A percentile compares a stretch with the other conserved stretches of the same genome.
Evolutionary conservation across 805 yeast species (phyloP).

Genomic region (Lipomyces orientalis): DNA sequence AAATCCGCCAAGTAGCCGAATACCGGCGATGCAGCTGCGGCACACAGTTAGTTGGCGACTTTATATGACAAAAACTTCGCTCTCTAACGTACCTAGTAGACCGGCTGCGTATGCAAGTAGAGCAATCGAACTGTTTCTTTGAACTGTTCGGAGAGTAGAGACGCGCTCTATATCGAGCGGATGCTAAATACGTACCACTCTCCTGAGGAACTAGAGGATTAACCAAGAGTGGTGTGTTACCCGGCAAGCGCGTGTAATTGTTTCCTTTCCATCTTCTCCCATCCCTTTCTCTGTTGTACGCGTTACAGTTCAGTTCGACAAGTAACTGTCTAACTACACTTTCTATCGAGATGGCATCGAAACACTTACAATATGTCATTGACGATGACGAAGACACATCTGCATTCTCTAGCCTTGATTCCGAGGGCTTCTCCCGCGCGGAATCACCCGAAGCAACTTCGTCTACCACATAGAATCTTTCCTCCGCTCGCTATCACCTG

Average conservation of each 20-base stretch:
- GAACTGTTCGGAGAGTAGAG: conserved; percentile 30
- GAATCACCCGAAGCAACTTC: conserved; percentile 2
- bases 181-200: conserved; percentile 11
- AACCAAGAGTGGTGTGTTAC: too few relatives aligned
- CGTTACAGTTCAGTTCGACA: not conserved
- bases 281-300: not conserved
- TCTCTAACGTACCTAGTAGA: conserved; percentile 37
- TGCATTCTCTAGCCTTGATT: not conserved
- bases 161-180: not conserved
- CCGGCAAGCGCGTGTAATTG: not conserved
- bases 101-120: conserved; percentile 46
- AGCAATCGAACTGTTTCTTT: conserved; percentile 41
- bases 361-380: not conserved
- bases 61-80: too few relatives aligned
- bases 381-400: not conserved
- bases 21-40: conserved; percentile 38
- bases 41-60: not conserved
- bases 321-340: not conserved
- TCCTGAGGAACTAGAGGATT: conserved; percentile 40
- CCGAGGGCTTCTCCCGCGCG: not conserved
- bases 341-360: not conserved
- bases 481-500: conserved; percentile 7
- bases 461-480: not conserved
- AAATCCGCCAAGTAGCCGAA: conserved; percentile 44
- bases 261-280: not conserved